Evolutionary conservation across 1,284 basidiomycete species (phyloP), one percentile per base, ranked within the genome.

Genomic region (Ceratobasidium sp.): DNA sequence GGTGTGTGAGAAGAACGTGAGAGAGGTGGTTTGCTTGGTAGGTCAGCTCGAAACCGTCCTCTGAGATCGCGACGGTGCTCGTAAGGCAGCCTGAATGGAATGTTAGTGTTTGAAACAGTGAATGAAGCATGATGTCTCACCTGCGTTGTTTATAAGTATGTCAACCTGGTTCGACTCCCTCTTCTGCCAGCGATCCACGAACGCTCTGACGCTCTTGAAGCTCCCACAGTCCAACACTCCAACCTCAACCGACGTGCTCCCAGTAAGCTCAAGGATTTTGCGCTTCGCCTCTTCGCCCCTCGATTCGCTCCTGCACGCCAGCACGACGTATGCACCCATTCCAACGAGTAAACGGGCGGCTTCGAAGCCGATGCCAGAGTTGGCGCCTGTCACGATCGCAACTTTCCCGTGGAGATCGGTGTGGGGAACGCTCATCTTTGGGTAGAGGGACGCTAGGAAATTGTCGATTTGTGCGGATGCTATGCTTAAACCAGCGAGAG

Each of bases 361-460:
- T 50, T 76, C 75, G 21, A 72, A 57, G n/a, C 75, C 75, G 47
- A 76, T 61, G 13, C 75, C 75, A n/a, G 71, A 57, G 50, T 73
- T 74, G 23, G 55, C 69, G n/a, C 74, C 74, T 8, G 75, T 75
- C 23, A 74, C 62, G 41, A 76, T 54, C 8, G 49, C 70, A 18
- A 67, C 38, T 35, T 75, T 75, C 38, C 75, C 75, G 18, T 30
- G 43, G 3, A 75, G 62, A 46, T 73, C 71, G 32, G 26, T 47
- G 26, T 35, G 46, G 11, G 70, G 70, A 16, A 74, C 35, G 35
- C 30, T 46, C 32, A 75, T 67, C 6, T 50, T 46, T 30, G 63
- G 62, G 57, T 75, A 75, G 32, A 75, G 28, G n/a, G 26, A 46
- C 7, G 57, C 54, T 44, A 57, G 47, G 26, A 73, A 59, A 46